phyloP scores from a whole-genome alignment of 2,329 filamentous ascomycete species.

The Periconia sp. region DNA sequence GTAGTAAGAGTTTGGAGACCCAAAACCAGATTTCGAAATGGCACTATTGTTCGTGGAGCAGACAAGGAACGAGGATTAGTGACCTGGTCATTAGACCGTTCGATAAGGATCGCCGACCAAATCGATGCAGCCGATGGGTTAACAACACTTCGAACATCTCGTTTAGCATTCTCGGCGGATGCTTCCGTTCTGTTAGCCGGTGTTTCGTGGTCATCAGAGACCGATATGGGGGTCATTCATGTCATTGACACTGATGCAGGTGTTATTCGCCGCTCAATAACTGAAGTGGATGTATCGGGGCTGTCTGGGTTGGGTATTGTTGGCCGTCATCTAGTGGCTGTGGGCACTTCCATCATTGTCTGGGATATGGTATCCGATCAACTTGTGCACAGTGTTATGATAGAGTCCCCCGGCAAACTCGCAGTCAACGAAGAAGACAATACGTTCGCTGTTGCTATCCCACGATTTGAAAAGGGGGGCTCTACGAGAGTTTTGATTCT shows the following conservation, averaged over 20 bases:
- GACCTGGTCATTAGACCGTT: slow-evolving; percentile 72
- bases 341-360: slow-evolving; percentile 73
- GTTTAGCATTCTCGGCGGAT: slow-evolving; percentile 68
- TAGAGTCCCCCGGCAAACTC: slow-evolving; percentile 58
- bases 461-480: slow-evolving; percentile 39
- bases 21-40: slow-evolving; percentile 68
- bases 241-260: slow-evolving; percentile 75
- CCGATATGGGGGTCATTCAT: slow-evolving; percentile 65
- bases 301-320: slow-evolving; percentile 71
- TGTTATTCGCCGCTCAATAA: slow-evolving; percentile 65
- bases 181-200: slow-evolving; percentile 39
- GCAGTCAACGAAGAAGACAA: slow-evolving; percentile 65
- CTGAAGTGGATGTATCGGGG: slow-evolving; percentile 66
- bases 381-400: slow-evolving; percentile 65
- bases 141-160: slow-evolving; percentile 56
- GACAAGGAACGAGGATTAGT: slow-evolving; percentile 59
- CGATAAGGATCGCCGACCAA: slow-evolving; percentile 48
- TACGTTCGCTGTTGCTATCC: slow-evolving; percentile 47
- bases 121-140: slow-evolving; percentile 28
- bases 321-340: slow-evolving; percentile 71
- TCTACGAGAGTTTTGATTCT: slow-evolving; percentile 65
- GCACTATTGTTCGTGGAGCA: slow-evolving; percentile 61
- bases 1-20: slow-evolving; percentile 80
- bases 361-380: slow-evolving; percentile 84
- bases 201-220: slow-evolving; percentile 33